Conservation (phyloP, 192 early-diverging fungal species). For the Coemansia sp. region DNA sequence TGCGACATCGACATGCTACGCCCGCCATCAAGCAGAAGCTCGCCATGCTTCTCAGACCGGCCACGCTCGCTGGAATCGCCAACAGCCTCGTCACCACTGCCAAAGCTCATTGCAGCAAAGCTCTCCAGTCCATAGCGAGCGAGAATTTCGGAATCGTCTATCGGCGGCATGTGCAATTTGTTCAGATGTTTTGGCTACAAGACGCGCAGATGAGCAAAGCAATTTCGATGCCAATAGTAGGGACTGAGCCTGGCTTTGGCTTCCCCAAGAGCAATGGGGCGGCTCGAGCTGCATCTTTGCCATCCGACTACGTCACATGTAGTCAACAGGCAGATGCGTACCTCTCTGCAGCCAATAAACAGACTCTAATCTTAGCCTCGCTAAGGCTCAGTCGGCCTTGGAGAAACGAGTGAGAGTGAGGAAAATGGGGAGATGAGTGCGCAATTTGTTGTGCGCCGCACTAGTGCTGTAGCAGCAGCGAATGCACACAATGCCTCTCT, state of each 20-base stretch:
- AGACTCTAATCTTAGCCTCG: neutral
- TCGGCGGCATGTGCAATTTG: slow-evolving; percentile 23
- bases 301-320: neutral
- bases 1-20: slow-evolving; percentile 17
- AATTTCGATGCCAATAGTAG: neutral
- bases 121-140: slow-evolving; percentile 49
- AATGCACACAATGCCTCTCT: neutral
- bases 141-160: slow-evolving; percentile 52
- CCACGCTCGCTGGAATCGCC: slow-evolving; percentile 8
- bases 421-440: neutral
- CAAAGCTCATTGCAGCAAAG: slow-evolving; percentile 32
- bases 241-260: too few species aligned
- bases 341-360: neutral
- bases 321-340: neutral
- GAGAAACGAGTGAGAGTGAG: neutral
- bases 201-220: neutral
- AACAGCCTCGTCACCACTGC: slow-evolving; percentile 10
- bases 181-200: neutral
- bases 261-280: neutral
- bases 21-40: slow-evolving; percentile 14
- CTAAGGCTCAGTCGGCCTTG: neutral
- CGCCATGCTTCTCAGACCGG: slow-evolving; percentile 16
- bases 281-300: neutral
- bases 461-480: neutral
- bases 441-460: neutral